Evolutionary conservation across 1,284 basidiomycete genomes (phyloP).

Genomic region (Athelia psychrophila): DNA sequence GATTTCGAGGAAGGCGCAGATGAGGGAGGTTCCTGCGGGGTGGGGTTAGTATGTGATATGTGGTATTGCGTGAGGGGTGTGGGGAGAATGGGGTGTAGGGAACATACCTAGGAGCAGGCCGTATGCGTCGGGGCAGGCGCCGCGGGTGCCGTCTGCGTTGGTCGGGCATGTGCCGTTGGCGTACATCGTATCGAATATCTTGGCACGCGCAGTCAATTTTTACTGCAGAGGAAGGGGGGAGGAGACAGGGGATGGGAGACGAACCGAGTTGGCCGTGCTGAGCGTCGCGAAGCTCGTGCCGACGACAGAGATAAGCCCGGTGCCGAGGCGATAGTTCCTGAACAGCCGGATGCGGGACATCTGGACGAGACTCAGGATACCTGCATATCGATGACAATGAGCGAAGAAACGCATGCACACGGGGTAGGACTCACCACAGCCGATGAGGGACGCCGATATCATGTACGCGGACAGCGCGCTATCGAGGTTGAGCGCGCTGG

Average conservation of each 20-base stretch:
- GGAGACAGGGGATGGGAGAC: constrained; percentile 21
- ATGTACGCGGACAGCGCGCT: constrained; percentile 66
- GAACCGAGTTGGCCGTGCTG: constrained; percentile 67
- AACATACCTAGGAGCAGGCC: constrained; percentile 67
- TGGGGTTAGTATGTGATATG: background rate
- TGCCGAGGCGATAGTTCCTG: constrained; percentile 65
- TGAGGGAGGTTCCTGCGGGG: constrained; percentile 68
- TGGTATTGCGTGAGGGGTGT: background rate
- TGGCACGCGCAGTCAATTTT: background rate
- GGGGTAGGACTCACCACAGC: constrained; percentile 51
- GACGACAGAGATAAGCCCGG: constrained; percentile 81
- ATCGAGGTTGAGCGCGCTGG: constrained; percentile 58
- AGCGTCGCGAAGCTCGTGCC: constrained; percentile 84
- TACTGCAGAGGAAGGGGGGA: background rate
- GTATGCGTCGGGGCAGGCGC: constrained; percentile 78
- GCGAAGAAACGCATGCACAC: background rate
- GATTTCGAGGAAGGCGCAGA: constrained; percentile 83
- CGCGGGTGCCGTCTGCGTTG: constrained; percentile 60
- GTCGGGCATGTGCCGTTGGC: constrained; percentile 75
- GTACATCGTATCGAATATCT: constrained; percentile 74
- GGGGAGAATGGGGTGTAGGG: background rate
- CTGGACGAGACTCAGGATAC: constrained; percentile 72
- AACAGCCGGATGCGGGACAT: constrained; percentile 68
- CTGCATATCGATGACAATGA: constrained; percentile 27
- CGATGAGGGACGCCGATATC: constrained; percentile 80